Evolutionary conservation across 805 yeast genomes (phyloP).

Genomic region (Henningerozyma blattae): DNA sequence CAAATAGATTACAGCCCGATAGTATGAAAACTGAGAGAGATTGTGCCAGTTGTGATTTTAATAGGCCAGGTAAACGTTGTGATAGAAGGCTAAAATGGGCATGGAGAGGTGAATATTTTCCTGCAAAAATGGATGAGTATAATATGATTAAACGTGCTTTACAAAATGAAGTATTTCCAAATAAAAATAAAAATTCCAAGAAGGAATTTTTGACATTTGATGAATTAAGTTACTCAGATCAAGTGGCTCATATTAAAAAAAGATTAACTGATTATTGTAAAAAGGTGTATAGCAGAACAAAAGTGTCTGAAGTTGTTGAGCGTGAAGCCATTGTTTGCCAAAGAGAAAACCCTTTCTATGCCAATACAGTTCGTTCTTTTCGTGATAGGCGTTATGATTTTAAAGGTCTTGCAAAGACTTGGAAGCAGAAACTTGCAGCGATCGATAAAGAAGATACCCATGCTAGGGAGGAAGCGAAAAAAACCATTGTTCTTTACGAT

Average conservation of each 20-base stretch:
- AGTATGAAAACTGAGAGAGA: conserved; percentile 91
- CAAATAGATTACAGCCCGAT: conserved; percentile 94
- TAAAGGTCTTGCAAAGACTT: conserved; percentile 83
- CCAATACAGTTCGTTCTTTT: conserved; percentile 84
- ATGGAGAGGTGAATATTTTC: conserved; percentile 95
- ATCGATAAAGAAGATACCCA: conserved; percentile 42
- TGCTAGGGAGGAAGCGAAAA: conserved; percentile 77
- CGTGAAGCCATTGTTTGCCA: conserved; percentile 94
- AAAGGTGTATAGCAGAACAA: conserved; percentile 72
- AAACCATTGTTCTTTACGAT: conserved; percentile 88
- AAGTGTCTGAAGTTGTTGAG: conserved; percentile 72
- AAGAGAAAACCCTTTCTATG: conserved; percentile 94
- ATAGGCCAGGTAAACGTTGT: conserved; percentile 87
- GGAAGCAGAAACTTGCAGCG: conserved; percentile 72
- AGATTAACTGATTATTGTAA: conserved; percentile 74
- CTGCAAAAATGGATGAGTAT: conserved; percentile 86
- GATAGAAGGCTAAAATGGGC: conserved; percentile 91
- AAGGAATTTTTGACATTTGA: conserved; percentile 55
- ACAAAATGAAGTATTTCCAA: conserved; percentile 66
- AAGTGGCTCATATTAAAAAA: conserved; percentile 61
- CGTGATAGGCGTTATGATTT: conserved; percentile 95
- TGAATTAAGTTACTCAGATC: conserved; percentile 66
- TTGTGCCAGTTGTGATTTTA: conserved; percentile 96
- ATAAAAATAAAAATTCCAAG: conserved; percentile 40
- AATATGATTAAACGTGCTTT: conserved; percentile 78